phyloP scores from a whole-genome alignment of 306 rosid species.

The Corylus avellana region DNA sequence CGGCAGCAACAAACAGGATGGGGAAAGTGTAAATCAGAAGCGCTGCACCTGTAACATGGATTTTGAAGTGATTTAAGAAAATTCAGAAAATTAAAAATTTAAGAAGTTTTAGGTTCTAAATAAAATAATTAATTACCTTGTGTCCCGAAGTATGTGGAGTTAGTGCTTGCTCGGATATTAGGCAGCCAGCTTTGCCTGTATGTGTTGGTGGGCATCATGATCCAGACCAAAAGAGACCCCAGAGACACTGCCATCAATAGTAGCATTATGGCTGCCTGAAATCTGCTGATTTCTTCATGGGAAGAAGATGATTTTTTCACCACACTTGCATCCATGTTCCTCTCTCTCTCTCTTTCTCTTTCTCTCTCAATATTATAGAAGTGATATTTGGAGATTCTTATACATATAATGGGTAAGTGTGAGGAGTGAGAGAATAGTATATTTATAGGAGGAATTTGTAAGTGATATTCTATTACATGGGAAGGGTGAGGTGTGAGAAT shows the following conservation, averaged over 20 bases:
- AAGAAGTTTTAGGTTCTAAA: neutral
- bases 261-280: constrained; percentile 38
- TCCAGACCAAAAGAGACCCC: constrained; percentile 56
- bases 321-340: constrained; percentile 21
- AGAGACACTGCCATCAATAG: constrained; percentile 37
- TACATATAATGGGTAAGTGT: constrained; percentile 3
- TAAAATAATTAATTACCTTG: constrained; percentile 41
- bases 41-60: constrained; percentile 36
- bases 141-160: constrained; percentile 47
- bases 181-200: constrained; percentile 39
- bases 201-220: constrained; percentile 57
- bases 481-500: neutral
- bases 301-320: constrained; percentile 19
- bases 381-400: neutral
- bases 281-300: constrained; percentile 13
- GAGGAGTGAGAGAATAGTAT: neutral
- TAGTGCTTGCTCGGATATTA: constrained; percentile 26
- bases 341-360: constrained; percentile 8
- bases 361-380: neutral
- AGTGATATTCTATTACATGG: constrained; percentile 3
- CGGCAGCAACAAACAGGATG: constrained; percentile 51
- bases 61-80: no score
- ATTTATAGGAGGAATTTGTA: constrained; percentile 44
- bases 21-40: constrained; percentile 59
- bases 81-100: neutral